phyloP scores from a whole-genome alignment of 148 eudicot species.

The Pharnaceum exiguum region DNA sequence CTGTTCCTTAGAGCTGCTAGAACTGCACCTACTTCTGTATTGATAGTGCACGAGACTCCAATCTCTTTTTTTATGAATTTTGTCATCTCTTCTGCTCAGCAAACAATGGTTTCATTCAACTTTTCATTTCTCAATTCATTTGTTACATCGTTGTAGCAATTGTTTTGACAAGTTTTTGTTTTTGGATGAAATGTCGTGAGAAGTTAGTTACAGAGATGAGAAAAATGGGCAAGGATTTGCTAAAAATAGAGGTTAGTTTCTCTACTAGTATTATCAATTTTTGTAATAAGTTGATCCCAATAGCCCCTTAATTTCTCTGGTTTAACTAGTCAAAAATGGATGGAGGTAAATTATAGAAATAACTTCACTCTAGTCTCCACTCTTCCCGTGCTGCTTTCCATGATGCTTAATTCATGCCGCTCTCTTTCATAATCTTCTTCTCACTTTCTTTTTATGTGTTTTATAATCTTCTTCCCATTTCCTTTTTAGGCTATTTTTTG shows the following conservation, averaged over 20 bases:
- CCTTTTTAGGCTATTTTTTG: no score
- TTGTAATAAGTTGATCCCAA: no score
- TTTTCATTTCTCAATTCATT: background rate
- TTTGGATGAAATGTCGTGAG: background rate
- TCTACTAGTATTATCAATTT: background rate
- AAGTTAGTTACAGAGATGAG: conserved; percentile 2
- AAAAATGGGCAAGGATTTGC: background rate
- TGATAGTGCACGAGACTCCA: conserved; percentile 77
- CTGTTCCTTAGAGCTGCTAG: conserved; percentile 62
- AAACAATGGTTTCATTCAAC: background rate
- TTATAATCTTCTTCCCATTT: no score
- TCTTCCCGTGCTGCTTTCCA: no score
- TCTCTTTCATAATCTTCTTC: no score
- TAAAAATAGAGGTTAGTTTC: background rate
- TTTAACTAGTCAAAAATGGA: no score
- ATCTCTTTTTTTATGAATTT: conserved; percentile 49
- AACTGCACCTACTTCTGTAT: conserved; percentile 86
- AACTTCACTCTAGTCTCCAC: no score
- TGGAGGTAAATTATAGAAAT: no score
- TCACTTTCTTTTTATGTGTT: no score
- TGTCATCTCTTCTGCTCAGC: conserved; percentile 1
- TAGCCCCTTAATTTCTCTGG: no score
- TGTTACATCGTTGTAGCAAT: background rate
- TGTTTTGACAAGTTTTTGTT: background rate
- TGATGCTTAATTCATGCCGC: no score